phyloP scores from a whole-genome alignment of 1,284 basidiomycete genomes.

The Ganoderma boninense region DNA sequence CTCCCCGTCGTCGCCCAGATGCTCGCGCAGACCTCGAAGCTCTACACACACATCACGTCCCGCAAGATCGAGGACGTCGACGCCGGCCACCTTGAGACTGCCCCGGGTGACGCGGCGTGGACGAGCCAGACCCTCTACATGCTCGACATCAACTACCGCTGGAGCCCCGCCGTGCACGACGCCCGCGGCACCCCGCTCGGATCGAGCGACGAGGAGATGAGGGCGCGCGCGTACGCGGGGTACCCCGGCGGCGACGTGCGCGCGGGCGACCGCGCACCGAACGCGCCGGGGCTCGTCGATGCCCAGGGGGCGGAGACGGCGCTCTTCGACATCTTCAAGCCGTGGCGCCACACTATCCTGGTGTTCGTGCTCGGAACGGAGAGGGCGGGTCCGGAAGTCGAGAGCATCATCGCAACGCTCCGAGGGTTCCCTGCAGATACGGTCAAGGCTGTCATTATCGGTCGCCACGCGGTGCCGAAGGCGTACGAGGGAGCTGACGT shows the following conservation, averaged over 20 bases:
- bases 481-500: background rate
- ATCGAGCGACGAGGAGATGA: constrained; percentile 15
- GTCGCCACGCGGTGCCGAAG: constrained; percentile 6
- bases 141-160: constrained; percentile 57
- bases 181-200: constrained; percentile 33
- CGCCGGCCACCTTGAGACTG: too few relatives aligned
- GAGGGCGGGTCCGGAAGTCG: background rate
- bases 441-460: constrained; percentile 19
- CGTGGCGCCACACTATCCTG: constrained; percentile 39
- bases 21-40: constrained; percentile 32
- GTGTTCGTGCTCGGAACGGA: constrained; percentile 22
- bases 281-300: too few relatives aligned
- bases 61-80: too few relatives aligned
- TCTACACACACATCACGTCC: too few relatives aligned
- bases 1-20: constrained; percentile 40
- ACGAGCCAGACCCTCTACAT: constrained; percentile 39
- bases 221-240: constrained; percentile 20
- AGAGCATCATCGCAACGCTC: background rate
- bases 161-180: constrained; percentile 55
- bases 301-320: constrained; percentile 16
- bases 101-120: background rate
- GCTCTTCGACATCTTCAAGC: constrained; percentile 38
- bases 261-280: too few relatives aligned
- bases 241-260: too few relatives aligned
- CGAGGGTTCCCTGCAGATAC: background rate